Base-by-base conservation (phyloP, 108 stramenopile species). In the Cyclotella atomus region DNA sequence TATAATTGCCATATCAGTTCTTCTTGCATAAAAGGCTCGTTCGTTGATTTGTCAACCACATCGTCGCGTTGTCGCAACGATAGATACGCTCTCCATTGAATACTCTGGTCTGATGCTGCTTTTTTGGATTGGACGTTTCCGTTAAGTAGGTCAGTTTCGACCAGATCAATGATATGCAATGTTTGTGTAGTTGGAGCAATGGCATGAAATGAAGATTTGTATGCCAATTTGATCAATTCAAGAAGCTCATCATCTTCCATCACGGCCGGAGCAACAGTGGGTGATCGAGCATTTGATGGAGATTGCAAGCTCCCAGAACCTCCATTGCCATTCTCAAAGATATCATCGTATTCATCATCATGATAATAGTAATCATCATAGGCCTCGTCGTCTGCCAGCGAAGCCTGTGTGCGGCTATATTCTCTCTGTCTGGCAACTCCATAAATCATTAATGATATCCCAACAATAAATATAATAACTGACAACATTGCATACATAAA, bases 1-100 rank as follows among this genome's bases (percentile, higher is more conserved):
- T 71, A 71, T 23, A 71, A 45, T 33, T 71, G 71, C 34, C 61
- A 46, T 24, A 71, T 62, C 12, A 57, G 47, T 44, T 62, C 70
- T 5, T 30, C 34, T 6, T 60, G 20, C 71, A 71, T 62, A 21
- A 38, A 30, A 15, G 57, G 45, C 23, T 19, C 10, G 35, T 71
- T 70, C 2, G 56, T 62, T 6, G 29, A 14, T 24, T 62, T 61
- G 60, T 71, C 34, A 23, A 61, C 25, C 17, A 71, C 28, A 36
- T 71, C 71, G 0, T 56, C n/a, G 14, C 71, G 71, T 29, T 61
- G 57, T 29, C 21, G 38, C 33, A 71, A 25, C 24, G 59, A 71
- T 19, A 24, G 1, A 62, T 71, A 71, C 7, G 71, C 28, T 52
- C 35, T 43, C 71, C 71, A 71, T 53, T 71, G 71, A 16, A 61